Percentiles rank a stretch among this genome's conserved stretches.
These are phyloP conservation scores for Suillus ampliporus DNA, from an alignment of 768 basidiomycete genomes.

Conservation along the genomic window DNA sequence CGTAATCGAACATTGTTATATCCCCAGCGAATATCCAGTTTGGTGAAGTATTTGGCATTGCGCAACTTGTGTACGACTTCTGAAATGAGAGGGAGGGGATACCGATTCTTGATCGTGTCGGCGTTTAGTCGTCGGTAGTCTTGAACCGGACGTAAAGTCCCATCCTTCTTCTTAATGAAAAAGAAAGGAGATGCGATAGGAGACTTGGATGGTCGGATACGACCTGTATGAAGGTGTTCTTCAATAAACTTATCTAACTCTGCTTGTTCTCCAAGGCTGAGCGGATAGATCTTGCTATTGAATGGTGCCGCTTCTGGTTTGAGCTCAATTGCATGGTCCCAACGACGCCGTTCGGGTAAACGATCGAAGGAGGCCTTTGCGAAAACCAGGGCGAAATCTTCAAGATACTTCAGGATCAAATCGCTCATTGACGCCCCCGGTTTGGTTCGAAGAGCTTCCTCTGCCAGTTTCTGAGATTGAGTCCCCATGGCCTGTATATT, in stretches of 20 bases:
- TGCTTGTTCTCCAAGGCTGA: too few species aligned
- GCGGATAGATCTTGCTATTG: too few species aligned
- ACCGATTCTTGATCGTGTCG: background rate
- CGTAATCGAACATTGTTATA: conserved; percentile 5
- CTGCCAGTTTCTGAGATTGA: background rate
- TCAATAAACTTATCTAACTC: too few species aligned
- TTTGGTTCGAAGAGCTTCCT: background rate
- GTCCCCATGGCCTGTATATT: conserved; percentile 9
- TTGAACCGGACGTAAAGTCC: background rate
- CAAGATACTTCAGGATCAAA: conserved; percentile 19
- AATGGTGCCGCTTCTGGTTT: too few species aligned
- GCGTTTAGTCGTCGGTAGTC: too few species aligned
- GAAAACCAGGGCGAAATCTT: conserved; percentile 25
- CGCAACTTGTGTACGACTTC: background rate
- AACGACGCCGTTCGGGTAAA: conserved; percentile 20
- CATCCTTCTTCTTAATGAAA: conserved; percentile 1
- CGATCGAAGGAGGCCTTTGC: conserved; percentile 24
- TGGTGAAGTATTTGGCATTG: background rate
- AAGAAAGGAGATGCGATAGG: background rate
- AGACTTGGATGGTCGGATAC: too few species aligned
- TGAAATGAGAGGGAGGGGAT: background rate
- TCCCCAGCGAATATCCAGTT: background rate
- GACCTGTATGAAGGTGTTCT: too few species aligned
- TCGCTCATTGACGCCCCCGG: background rate
- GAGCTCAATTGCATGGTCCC: too few species aligned